Percentiles rank a stretch among this genome's conserved stretches.
phyloP scores from a whole-genome alignment of 352 stramenopile species.

The Globisporangium mamillatum region DNA sequence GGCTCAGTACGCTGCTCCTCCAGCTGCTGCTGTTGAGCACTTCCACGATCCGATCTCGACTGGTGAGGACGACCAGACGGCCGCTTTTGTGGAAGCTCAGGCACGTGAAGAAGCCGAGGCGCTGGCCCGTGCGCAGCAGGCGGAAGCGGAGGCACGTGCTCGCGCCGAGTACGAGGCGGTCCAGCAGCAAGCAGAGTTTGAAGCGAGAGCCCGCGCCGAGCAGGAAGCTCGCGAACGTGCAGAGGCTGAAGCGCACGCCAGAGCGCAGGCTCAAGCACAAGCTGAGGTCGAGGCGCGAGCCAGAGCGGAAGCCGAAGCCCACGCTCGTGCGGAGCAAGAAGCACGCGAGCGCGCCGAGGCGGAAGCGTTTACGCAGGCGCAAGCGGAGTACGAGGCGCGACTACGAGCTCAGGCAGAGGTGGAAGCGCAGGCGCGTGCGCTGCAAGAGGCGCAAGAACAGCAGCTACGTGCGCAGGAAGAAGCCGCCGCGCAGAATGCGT shows the following conservation, averaged over 20 bases:
- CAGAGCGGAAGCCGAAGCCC: constrained; percentile 22
- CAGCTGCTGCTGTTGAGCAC: constrained; percentile 2
- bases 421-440: constrained; percentile 17
- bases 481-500: constrained; percentile 23
- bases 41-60: constrained; percentile 4
- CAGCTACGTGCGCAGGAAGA: constrained; percentile 22
- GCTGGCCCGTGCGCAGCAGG: neutral
- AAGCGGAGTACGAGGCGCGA: constrained; percentile 26
- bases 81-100: neutral
- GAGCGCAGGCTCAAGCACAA: constrained; percentile 31
- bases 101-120: neutral
- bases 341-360: constrained; percentile 17
- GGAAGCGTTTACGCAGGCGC: constrained; percentile 19
- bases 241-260: constrained; percentile 21
- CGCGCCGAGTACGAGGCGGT: constrained; percentile 15
- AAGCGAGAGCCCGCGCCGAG: constrained; percentile 17
- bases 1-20: neutral
- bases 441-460: constrained; percentile 31
- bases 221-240: constrained; percentile 26
- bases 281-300: constrained; percentile 13
- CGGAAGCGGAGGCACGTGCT: constrained; percentile 11
- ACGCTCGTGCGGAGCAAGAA: constrained; percentile 27
- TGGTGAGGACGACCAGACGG: neutral
- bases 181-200: constrained; percentile 19
- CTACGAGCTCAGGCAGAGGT: constrained; percentile 27